Evolutionary conservation across 2,329 filamentous ascomycete genomes (phyloP).

Genomic region (Neonectria sp.): DNA sequence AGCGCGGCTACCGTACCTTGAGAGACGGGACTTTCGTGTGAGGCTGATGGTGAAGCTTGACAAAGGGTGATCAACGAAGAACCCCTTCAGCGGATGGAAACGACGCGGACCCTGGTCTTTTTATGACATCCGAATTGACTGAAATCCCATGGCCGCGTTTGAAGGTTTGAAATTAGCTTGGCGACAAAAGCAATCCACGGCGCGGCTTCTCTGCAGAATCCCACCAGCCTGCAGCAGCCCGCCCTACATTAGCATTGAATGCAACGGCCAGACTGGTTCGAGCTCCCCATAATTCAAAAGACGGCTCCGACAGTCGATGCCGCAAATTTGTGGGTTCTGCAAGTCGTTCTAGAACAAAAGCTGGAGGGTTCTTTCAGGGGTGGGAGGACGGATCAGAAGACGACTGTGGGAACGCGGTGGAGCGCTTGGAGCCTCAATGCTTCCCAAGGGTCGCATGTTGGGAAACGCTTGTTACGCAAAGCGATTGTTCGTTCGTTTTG

Average conservation of each 20-base stretch:
- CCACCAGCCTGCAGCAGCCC: not conserved
- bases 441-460: constrained; percentile 18
- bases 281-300: constrained; percentile 5
- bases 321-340: constrained; percentile 28
- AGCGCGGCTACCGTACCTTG: not conserved
- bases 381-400: too few relatives aligned
- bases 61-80: not conserved
- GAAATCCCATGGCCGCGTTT: not conserved
- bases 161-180: not conserved
- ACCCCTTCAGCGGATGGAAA: not conserved
- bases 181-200: not conserved
- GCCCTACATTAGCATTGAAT: not conserved
- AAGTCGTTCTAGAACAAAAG: constrained; percentile 23
- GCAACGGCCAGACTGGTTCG: not conserved
- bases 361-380: constrained; percentile 35
- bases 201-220: not conserved
- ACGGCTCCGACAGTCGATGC: constrained; percentile 24
- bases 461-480: constrained; percentile 40
- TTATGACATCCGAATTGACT: not conserved
- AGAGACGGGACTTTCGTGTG: not conserved
- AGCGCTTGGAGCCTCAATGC: constrained; percentile 36
- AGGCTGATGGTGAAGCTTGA: not conserved
- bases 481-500: constrained; percentile 21
- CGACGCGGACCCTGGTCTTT: not conserved
- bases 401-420: constrained; percentile 17